A percentile compares a stretch with the other conserved stretches of the same genome.
These are phyloP conservation scores for Tulasnella sp. DNA, from an alignment of 768 basidiomycete genomes.

Conservation along the genomic window DNA sequence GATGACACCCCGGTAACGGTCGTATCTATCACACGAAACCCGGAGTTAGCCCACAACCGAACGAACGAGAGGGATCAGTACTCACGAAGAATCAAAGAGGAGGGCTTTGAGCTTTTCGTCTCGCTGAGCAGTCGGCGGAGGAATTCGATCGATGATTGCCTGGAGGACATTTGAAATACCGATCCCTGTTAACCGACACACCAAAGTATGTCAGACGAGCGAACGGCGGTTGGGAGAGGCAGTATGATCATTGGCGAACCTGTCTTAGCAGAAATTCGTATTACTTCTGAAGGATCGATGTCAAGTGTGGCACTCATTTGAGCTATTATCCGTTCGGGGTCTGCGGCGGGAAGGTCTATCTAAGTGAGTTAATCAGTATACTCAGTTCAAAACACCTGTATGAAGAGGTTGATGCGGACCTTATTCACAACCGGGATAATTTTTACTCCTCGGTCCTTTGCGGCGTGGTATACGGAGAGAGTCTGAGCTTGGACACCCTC, in stretches of 20 bases:
- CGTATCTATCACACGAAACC: constrained; percentile 56
- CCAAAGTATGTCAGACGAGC: not conserved
- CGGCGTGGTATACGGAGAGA: constrained; percentile 88
- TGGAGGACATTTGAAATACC: constrained; percentile 74
- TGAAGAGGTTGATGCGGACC: constrained; percentile 40
- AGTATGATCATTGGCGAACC: constrained; percentile 41
- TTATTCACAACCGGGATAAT: constrained; percentile 94
- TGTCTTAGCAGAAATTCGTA: constrained; percentile 89
- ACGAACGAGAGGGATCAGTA: constrained; percentile 27
- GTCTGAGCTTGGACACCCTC: constrained; percentile 97
- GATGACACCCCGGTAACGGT: constrained; percentile 93
- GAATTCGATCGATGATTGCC: constrained; percentile 79
- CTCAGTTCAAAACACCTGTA: not conserved
- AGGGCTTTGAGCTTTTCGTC: constrained; percentile 70
- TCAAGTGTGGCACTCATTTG: constrained; percentile 84
- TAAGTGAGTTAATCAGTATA: constrained; percentile 34
- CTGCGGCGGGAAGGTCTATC: constrained; percentile 91
- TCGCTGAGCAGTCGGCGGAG: constrained; percentile 61
- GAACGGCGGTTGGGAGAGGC: not conserved
- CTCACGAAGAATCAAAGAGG: constrained; percentile 88
- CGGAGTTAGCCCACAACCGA: constrained; percentile 27
- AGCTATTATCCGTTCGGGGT: constrained; percentile 70
- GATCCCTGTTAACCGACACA: constrained; percentile 31
- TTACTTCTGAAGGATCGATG: constrained; percentile 64
- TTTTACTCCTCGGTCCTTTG: constrained; percentile 69